These are phyloP conservation scores for Paspalum vaginatum DNA, from an alignment of 176 grass and related monocot species.

Conservation along the genomic window DNA sequence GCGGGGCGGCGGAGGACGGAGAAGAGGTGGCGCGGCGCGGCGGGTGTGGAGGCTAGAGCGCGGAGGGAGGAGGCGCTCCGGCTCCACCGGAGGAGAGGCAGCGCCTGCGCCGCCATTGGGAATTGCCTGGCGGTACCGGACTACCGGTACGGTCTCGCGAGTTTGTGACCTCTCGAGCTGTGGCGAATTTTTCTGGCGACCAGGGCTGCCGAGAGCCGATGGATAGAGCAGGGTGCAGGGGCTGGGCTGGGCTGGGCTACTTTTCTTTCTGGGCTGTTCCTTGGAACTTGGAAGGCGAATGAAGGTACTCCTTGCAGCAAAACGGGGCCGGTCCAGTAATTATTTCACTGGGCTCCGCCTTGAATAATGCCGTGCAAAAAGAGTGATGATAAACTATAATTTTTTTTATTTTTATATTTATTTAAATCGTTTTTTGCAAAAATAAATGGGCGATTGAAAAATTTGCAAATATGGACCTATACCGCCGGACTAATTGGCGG, in stretches of 20 bases:
- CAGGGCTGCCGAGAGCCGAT: background rate
- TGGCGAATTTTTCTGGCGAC: conserved; percentile 1
- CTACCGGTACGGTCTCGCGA: background rate
- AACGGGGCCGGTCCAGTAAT: background rate
- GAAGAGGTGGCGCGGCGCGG: conserved; percentile 37
- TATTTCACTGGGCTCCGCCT: too few species aligned
- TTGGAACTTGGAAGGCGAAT: background rate
- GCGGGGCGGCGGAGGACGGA: conserved; percentile 45
- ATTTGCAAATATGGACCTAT: too few species aligned
- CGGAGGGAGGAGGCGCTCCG: conserved; percentile 56
- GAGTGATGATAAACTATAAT: too few species aligned
- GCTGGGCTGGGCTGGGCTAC: background rate
- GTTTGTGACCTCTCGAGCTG: background rate
- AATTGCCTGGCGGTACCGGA: too few species aligned
- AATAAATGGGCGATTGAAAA: too few species aligned
- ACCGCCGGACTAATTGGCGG: too few species aligned
- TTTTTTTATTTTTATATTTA: too few species aligned
- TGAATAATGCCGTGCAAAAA: too few species aligned
- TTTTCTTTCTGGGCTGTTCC: background rate
- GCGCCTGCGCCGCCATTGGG: conserved; percentile 38
- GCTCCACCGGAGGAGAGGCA: conserved; percentile 71
- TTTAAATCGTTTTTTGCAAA: too few species aligned
- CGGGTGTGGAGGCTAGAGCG: conserved; percentile 6
- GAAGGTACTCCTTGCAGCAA: too few species aligned
- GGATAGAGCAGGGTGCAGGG: background rate